Percentiles rank a stretch among this genome's conserved stretches.
Conservation (phyloP, 2,329 filamentous ascomycete species). For the Alternaria triticimaculans region DNA sequence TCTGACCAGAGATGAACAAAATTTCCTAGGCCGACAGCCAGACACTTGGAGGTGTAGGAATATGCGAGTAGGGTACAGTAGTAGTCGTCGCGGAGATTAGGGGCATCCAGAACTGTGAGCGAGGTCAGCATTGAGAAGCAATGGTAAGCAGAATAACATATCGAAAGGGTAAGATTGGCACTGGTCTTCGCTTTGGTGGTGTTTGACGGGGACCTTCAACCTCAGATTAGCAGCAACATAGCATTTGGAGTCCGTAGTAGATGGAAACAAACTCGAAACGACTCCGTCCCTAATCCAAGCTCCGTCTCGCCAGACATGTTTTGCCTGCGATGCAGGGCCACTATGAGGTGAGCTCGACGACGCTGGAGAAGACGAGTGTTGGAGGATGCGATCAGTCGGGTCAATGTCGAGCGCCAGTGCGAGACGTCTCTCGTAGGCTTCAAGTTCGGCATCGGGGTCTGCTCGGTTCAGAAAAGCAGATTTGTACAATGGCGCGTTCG, state of each 20-base stretch:
- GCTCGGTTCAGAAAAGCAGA: conserved; percentile 62
- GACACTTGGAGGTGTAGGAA: conserved; percentile 72
- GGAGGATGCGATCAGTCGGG: conserved; percentile 69
- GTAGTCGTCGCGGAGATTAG: conserved; percentile 89
- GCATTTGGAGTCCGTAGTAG: not conserved
- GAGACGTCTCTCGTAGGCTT: conserved; percentile 75
- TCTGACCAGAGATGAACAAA: conserved; percentile 92
- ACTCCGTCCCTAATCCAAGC: conserved; percentile 49
- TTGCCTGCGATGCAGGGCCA: conserved; percentile 9
- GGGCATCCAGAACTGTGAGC: conserved; percentile 82
- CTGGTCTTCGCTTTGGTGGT: conserved; percentile 43
- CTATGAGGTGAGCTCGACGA: conserved; percentile 9
- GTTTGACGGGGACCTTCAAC: conserved; percentile 34
- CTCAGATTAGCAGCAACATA: conserved; percentile 10
- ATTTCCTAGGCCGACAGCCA: conserved; percentile 83
- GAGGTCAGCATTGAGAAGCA: conserved; percentile 40
- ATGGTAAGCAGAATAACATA: conserved; percentile 50
- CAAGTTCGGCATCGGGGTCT: conserved; percentile 65
- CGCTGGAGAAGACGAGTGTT: conserved; percentile 25
- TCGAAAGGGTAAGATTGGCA: conserved; percentile 81
- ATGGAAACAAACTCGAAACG: conserved; percentile 40
- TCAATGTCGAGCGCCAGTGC: conserved; percentile 84
- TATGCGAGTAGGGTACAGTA: conserved; percentile 94
- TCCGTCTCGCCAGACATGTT: conserved; percentile 50
- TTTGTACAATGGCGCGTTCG: conserved; percentile 70